Conservation (phyloP, 306 rosid species). For the Prunus fruticosa region DNA sequence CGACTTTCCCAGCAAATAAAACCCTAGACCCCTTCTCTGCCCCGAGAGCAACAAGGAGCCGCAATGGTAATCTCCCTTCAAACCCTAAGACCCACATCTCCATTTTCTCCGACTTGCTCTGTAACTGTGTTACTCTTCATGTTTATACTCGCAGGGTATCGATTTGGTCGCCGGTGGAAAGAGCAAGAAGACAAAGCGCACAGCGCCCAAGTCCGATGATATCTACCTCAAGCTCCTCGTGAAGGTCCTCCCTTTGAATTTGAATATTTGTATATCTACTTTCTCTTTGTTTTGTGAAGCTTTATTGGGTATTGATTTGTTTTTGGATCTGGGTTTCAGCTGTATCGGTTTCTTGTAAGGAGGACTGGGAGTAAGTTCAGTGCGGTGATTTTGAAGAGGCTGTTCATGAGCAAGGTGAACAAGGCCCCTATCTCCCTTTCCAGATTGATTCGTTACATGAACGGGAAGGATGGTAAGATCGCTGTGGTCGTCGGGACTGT, state of each 20-base stretch:
- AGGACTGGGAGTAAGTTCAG: constrained; percentile 57
- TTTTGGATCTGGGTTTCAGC: constrained; percentile 29
- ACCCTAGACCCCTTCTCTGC: constrained; percentile 34
- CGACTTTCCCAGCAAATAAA: constrained; percentile 10
- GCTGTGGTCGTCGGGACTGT: constrained; percentile 60
- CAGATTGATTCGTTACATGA: constrained; percentile 48
- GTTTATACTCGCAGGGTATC: constrained; percentile 47
- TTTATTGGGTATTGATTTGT: not conserved
- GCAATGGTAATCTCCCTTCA: constrained; percentile 36
- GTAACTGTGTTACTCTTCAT: not conserved
- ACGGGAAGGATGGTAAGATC: constrained; percentile 55
- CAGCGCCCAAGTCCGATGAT: constrained; percentile 69
- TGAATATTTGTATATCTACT: not conserved
- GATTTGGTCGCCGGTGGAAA: constrained; percentile 85
- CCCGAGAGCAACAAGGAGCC: constrained; percentile 16
- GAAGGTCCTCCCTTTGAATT: constrained; percentile 31
- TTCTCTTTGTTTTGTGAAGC: not conserved
- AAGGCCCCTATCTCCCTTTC: constrained; percentile 67
- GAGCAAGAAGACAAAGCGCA: constrained; percentile 71
- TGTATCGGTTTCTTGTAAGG: constrained; percentile 61
- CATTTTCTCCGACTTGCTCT: not conserved
- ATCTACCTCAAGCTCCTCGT: constrained; percentile 77
- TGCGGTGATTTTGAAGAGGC: constrained; percentile 56
- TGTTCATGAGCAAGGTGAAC: constrained; percentile 79
- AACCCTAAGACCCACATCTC: not conserved